Conservation (phyloP, 1,139 yeast genomes). For the Protomyces pachydermus region DNA sequence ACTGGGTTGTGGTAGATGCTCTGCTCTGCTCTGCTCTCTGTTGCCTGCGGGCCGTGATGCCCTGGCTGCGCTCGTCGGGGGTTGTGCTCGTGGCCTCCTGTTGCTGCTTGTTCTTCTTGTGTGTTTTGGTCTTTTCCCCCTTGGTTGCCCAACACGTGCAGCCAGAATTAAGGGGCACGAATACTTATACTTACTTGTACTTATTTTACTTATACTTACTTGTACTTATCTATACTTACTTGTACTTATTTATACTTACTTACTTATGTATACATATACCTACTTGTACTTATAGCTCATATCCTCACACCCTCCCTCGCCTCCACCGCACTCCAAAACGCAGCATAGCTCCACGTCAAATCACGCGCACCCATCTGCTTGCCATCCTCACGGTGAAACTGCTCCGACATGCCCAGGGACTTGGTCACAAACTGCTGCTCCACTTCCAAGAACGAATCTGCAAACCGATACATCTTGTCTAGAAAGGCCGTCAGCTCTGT, state of each 20-base stretch:
- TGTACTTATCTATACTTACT: background rate
- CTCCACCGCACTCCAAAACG: constrained; percentile 60
- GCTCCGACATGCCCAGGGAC: constrained; percentile 82
- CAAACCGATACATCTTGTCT: constrained; percentile 50
- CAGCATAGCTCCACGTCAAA: constrained; percentile 87
- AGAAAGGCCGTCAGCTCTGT: constrained; percentile 45
- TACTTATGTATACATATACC: background rate
- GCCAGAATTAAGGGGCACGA: background rate
- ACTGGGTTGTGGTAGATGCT: background rate
- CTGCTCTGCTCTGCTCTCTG: background rate
- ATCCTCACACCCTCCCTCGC: constrained; percentile 8
- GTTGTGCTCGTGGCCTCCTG: background rate
- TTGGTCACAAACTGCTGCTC: constrained; percentile 66
- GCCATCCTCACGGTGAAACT: constrained; percentile 74
- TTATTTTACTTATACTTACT: background rate
- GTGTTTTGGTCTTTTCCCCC: background rate
- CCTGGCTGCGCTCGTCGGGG: background rate
- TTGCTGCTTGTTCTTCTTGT: background rate
- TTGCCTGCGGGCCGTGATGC: background rate
- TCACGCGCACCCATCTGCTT: constrained; percentile 81
- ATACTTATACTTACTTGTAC: background rate
- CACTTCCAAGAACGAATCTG: constrained; percentile 71
- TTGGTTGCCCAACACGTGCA: background rate
- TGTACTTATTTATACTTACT: background rate
- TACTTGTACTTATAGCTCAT: background rate